Conservation (phyloP, 306 rosid species). For the Cucumis cinereus region DNA sequence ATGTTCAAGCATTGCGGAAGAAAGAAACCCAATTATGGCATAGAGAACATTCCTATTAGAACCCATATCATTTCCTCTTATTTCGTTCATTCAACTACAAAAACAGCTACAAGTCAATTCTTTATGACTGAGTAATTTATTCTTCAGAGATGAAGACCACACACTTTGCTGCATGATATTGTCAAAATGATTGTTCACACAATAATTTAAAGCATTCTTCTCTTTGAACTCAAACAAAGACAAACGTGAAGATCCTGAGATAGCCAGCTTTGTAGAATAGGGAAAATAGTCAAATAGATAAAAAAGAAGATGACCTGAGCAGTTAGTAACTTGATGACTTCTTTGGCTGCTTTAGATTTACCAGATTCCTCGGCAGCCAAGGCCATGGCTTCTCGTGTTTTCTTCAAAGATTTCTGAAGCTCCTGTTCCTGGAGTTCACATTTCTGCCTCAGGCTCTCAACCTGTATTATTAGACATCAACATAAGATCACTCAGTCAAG, state of each 20-base stretch:
- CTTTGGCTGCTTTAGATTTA: conserved; percentile 80
- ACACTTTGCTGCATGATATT: background rate
- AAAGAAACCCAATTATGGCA: background rate
- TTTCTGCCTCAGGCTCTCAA: conserved; percentile 62
- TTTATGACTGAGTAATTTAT: background rate
- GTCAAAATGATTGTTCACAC: background rate
- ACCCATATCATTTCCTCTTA: background rate
- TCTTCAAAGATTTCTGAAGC: conserved; percentile 65
- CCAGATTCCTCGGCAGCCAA: conserved; percentile 76
- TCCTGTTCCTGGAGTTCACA: conserved; percentile 80
- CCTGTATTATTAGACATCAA: conserved; percentile 32
- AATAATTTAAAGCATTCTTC: background rate
- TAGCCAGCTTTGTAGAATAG: conserved; percentile 9
- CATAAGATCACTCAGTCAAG: background rate
- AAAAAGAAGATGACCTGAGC: conserved; percentile 56
- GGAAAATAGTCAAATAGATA: background rate
- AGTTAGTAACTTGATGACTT: conserved; percentile 83
- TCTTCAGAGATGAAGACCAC: background rate
- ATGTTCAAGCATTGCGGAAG: background rate
- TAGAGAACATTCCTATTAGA: background rate
- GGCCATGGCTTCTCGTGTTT: conserved; percentile 69
- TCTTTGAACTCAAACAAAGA: conserved; percentile 3
- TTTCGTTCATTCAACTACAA: conserved; percentile 1
- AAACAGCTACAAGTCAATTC: background rate
- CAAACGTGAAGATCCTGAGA: conserved; percentile 1